Conservation (phyloP, 169 alveolate species). For the Cryptosporidium xiaoi region DNA sequence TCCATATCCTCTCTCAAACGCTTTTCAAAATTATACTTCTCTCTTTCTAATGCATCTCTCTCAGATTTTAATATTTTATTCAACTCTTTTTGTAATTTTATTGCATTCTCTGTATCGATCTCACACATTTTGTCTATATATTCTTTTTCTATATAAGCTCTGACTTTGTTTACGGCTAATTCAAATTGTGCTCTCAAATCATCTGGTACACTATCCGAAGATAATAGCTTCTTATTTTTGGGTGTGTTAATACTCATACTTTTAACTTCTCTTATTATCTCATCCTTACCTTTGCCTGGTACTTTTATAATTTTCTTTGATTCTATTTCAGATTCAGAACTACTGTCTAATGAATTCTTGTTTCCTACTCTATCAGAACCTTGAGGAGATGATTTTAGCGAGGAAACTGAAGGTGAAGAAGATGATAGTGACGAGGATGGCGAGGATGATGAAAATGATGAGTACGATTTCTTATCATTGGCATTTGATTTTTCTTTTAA, state of each 20-base stretch:
- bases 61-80: conserved; percentile 64
- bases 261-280: conserved; percentile 36
- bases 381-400: conserved; percentile 12
- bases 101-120: conserved; percentile 62
- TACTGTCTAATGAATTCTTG: background rate
- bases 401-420: conserved; percentile 1
- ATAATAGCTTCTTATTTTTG: conserved; percentile 1
- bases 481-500: background rate
- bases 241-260: conserved; percentile 19
- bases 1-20: conserved; percentile 62
- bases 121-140: conserved; percentile 69
- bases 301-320: background rate
- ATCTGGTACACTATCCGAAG: conserved; percentile 61
- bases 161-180: conserved; percentile 62
- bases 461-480: background rate
- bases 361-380: background rate
- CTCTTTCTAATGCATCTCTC: conserved; percentile 71
- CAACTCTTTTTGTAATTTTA: conserved; percentile 57
- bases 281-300: conserved; percentile 10
- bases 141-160: conserved; percentile 70
- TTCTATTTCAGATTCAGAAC: conserved; percentile 4
- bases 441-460: background rate
- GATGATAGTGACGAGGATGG: conserved; percentile 16
- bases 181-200: conserved; percentile 69
- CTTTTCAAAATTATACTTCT: conserved; percentile 52